Conservation (phyloP, 768 basidiomycete species). For the Rhizopogon salebrosus region DNA sequence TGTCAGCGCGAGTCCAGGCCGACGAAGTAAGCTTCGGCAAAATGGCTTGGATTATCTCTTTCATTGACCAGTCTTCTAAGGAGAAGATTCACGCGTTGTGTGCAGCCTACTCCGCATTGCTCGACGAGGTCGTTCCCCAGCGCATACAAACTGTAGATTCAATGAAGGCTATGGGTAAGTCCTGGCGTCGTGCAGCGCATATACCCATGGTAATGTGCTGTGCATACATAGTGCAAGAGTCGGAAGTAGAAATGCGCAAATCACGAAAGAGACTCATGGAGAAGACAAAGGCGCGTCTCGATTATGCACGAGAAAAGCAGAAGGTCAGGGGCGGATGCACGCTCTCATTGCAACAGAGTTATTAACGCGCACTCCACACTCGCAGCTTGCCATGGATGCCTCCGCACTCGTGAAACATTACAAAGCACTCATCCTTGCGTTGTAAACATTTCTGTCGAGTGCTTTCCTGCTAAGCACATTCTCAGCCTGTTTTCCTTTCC, state of each 20-base stretch:
- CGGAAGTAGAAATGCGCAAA: constrained; percentile 24
- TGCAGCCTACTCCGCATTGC: constrained; percentile 18
- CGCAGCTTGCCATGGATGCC: constrained; percentile 33
- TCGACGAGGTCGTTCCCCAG: constrained; percentile 28
- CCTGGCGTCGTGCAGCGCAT: neutral
- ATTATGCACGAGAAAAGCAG: constrained; percentile 35
- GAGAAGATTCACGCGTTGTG: constrained; percentile 17
- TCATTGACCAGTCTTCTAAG: constrained; percentile 11
- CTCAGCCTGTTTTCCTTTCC: neutral
- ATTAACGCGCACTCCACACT: neutral
- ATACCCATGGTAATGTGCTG: neutral
- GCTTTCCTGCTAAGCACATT: neutral
- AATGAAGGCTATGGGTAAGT: constrained; percentile 30
- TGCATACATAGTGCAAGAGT: constrained; percentile 25
- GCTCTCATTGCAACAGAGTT: neutral
- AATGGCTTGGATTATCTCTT: neutral
- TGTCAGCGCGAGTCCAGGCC: neutral
- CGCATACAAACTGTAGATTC: constrained; percentile 26
- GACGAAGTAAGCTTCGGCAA: neutral
- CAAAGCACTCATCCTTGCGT: constrained; percentile 29
- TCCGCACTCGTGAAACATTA: constrained; percentile 36
- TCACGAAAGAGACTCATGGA: constrained; percentile 31
- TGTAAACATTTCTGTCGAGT: neutral
- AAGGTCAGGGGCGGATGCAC: constrained; percentile 18
- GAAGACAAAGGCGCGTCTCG: constrained; percentile 26